Evolutionary conservation across 2,329 filamentous ascomycete genomes (phyloP), one percentile per base, ranked within the genome.

Genomic region (Coniochaeta sp.): DNA sequence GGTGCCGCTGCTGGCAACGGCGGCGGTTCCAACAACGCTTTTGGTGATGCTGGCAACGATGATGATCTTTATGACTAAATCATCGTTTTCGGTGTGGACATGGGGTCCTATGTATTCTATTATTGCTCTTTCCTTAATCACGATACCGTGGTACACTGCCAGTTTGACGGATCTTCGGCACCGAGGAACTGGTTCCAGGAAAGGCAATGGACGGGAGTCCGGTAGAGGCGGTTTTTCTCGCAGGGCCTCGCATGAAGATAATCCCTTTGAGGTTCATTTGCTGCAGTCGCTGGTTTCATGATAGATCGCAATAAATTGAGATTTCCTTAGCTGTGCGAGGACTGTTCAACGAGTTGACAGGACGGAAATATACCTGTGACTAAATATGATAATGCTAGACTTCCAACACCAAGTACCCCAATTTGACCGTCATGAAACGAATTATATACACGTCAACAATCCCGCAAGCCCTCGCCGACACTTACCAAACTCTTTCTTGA

Each of bases 21-120:
- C 69, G 74, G 79, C 76, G 67, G 83, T 77, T 73, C 84, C 79
- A 77, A 83, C 66, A 81, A 82, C 79, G 75, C 85, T 57, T 93
- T 95, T 69, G 93, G 92, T 65, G 89, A 93, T 70, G 90, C 87
- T 67, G 93, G 91, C 70, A 93, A 96, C 74, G 93, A 98, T 73
- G 93, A 97, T 77, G 93, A 93, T 79, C 90, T 98, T 74, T 98
- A 98, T 77, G 91, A 96, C 79, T 97, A 93, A 84, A 76, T 3
- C 24, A 44, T 26, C 36, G 24, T 16, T n/a, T 64, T 64, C 62
- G 59, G 61, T 59, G 62, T 66, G 64, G 63, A 69, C 60, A 62
- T 64, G 61, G 59, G 60, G 62, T 59, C 59, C 55, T 47, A 59
- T 81, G 78, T 81, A 81, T 74, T 81, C 70, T 80, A 80, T 73